Percentiles rank a stretch among this genome's conserved stretches.
These are phyloP conservation scores for Rhynchosporium secalis DNA, from an alignment of 2,329 filamentous ascomycete species.

Conservation along the genomic window DNA sequence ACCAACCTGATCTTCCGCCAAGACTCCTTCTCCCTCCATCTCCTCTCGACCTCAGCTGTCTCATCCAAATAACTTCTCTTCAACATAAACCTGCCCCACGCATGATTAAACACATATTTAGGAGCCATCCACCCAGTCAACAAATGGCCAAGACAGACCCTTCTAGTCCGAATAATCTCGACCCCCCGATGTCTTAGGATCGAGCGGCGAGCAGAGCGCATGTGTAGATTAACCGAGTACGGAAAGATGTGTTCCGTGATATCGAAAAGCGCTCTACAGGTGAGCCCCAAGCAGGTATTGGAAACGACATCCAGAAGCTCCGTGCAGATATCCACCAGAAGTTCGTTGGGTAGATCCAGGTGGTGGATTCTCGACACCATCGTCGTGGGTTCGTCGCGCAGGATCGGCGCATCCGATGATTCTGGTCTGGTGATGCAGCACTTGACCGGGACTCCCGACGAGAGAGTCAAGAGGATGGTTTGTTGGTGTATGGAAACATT, in stretches of 20 bases:
- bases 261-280: slow-evolving; percentile 17
- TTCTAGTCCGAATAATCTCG: not conserved
- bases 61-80: slow-evolving; percentile 9
- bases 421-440: no score
- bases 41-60: slow-evolving; percentile 10
- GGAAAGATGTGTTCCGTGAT: slow-evolving; percentile 18
- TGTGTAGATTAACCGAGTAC: slow-evolving; percentile 16
- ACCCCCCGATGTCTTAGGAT: no score
- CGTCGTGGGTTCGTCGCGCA: not conserved
- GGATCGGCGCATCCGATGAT: not conserved
- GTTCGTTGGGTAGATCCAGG: slow-evolving; percentile 19
- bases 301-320: slow-evolving; percentile 18
- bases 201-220: not conserved
- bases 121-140: slow-evolving; percentile 21
- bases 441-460: no score
- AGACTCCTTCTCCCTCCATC: slow-evolving; percentile 18
- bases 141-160: slow-evolving; percentile 17
- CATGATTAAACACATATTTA: slow-evolving; percentile 21
- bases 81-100: slow-evolving; percentile 17
- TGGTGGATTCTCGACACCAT: not conserved
- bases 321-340: slow-evolving; percentile 12
- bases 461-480: no score
- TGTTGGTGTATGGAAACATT: no score
- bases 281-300: slow-evolving; percentile 14
- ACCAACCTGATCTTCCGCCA: slow-evolving; percentile 13